Base-by-base conservation (phyloP, 176 grass and related monocot genomes). In the Rhynchospora breviuscula region DNA sequence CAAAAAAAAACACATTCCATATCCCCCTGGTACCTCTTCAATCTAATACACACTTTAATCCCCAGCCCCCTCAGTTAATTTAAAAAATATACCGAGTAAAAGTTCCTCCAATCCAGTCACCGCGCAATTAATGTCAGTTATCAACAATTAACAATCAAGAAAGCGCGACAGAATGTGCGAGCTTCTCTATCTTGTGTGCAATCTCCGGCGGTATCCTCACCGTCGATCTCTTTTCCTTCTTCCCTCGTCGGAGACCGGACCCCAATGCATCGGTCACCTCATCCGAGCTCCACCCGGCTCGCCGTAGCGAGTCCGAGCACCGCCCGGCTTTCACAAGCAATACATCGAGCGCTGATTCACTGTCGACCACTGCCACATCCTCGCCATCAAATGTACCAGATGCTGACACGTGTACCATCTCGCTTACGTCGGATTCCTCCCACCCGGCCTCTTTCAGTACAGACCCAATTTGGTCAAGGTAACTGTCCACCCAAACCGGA, bases 251-350 rank as follows among this genome's bases (percentile, higher is more conserved):
- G 47, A 89, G 33, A 46, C 90, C 88, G 8, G 93, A 87, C 26
- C 88, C 91, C 6, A 99, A 86, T 6, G 97, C 97, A 51, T 99
- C 93, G 5, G 93, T 91, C 59, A 99, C 89, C 43, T 99, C 97
- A 75, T 99, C 89, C 2, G 93, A 90, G 77, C 85, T 99, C 97
- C 97, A 99, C 15, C 97, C 97, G 6, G 97, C 93, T 8, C 89
- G 82, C 48, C 86, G 57, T 59, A 99, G 93, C 5, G 97, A 95
- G 88, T 93, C 88, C 1, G 96, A 99, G 88, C 91, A 99, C 78
- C 88, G 85, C 23, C 91, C 97, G 0, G 91, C 86, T 44, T 86
- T 88, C 1, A 99, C 89, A 5, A 99, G 87, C 12, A 99, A 87
- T 11, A 88, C 90, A 68, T 99, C 97, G 7, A 99, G 89, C 7